phyloP scores from a whole-genome alignment of 176 grass and related monocot species.

The Ananas comosus region DNA sequence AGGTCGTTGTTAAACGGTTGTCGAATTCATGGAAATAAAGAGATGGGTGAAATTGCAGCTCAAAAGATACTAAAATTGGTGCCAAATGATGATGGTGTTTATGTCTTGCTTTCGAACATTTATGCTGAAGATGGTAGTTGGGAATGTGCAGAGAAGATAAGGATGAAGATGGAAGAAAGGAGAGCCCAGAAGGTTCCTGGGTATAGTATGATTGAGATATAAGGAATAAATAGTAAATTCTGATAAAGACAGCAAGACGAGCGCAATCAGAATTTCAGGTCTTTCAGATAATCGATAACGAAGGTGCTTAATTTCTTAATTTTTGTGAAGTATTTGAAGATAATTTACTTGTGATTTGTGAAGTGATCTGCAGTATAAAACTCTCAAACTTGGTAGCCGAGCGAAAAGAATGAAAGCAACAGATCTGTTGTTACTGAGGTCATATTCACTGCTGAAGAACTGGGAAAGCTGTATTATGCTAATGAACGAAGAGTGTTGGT shows the following conservation, averaged over 20 bases:
- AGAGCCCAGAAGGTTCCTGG: conserved; percentile 35
- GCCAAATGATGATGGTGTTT: conserved; percentile 31
- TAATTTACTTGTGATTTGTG: too few species aligned
- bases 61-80: conserved; percentile 28
- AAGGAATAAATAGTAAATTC: not conserved
- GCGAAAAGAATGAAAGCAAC: too few species aligned
- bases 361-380: too few species aligned
- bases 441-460: too few species aligned
- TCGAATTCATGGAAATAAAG: conserved; percentile 38
- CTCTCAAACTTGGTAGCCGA: too few species aligned
- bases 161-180: conserved; percentile 36
- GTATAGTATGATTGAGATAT: conserved; percentile 32
- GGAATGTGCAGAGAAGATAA: conserved; percentile 30
- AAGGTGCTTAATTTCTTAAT: too few species aligned
- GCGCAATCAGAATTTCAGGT: not conserved
- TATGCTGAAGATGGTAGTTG: conserved; percentile 45
- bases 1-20: conserved; percentile 60
- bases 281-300: too few species aligned
- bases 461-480: too few species aligned
- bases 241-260: not conserved
- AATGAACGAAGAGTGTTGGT: too few species aligned
- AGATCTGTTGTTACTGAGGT: too few species aligned
- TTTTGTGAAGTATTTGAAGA: too few species aligned
- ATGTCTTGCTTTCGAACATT: conserved; percentile 37
- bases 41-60: conserved; percentile 32